Conservation (phyloP, 495 filamentous ascomycete species). For the Xylaria scruposa region DNA sequence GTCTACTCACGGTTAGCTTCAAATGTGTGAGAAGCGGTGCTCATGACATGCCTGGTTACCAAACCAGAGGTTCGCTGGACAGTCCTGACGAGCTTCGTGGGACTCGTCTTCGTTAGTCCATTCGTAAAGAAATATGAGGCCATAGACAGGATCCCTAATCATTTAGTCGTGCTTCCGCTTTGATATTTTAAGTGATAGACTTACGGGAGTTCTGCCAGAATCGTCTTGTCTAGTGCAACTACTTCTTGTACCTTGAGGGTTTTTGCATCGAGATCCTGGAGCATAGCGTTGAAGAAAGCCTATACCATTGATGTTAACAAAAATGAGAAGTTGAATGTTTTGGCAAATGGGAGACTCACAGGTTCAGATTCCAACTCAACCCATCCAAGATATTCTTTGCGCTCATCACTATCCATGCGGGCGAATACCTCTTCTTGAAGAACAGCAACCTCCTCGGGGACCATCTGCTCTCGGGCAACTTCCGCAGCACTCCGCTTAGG, state of each 20-base stretch:
- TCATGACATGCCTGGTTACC: slow-evolving; percentile 76
- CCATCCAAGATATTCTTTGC: slow-evolving; percentile 67
- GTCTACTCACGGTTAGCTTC: slow-evolving; percentile 57
- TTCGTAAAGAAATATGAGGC: slow-evolving; percentile 83
- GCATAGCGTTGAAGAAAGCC: slow-evolving; percentile 85
- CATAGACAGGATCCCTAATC: slow-evolving; percentile 72
- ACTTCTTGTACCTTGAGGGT: slow-evolving; percentile 80
- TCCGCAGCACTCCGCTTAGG: slow-evolving; percentile 49
- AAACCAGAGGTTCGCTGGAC: slow-evolving; percentile 84
- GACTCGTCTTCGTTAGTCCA: slow-evolving; percentile 63
- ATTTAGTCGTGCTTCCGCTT: slow-evolving; percentile 3
- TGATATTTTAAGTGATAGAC: slow-evolving; percentile 9
- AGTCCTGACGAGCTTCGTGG: slow-evolving; percentile 43
- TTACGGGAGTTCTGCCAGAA: slow-evolving; percentile 70
- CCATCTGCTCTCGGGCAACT: slow-evolving; percentile 31
- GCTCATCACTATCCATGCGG: slow-evolving; percentile 51
- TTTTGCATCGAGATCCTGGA: slow-evolving; percentile 76
- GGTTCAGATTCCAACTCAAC: slow-evolving; percentile 92
- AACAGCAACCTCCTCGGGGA: slow-evolving; percentile 38
- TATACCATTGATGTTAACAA: slow-evolving; percentile 40
- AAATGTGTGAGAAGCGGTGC: background rate
- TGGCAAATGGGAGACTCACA: slow-evolving; percentile 53
- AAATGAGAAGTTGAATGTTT: slow-evolving; percentile 3
- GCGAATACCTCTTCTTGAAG: slow-evolving; percentile 46
- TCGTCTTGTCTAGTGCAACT: slow-evolving; percentile 72